A percentile compares a stretch with the other conserved stretches of the same genome.
Conservation (phyloP, 345 rosid genomes). For the Barbarea vulgaris region DNA sequence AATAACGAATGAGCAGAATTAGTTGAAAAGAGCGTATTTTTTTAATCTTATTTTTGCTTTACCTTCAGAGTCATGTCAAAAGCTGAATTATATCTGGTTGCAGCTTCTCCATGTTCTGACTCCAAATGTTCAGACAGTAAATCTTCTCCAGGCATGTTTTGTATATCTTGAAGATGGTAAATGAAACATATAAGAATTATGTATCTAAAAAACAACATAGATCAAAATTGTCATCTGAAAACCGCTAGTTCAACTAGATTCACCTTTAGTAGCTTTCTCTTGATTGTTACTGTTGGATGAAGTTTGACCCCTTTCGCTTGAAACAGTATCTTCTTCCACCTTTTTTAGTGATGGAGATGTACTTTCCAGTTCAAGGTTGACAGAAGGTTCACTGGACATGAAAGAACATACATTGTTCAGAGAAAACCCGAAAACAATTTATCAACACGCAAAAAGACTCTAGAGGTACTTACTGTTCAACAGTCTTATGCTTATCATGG, state of each 20-base stretch:
- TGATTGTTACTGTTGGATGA: too few relatives aligned
- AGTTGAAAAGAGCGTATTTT: too few relatives aligned
- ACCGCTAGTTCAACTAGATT: constrained; percentile 8
- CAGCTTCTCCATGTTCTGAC: neutral
- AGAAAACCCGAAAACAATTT: too few relatives aligned
- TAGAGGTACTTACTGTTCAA: too few relatives aligned
- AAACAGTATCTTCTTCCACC: neutral
- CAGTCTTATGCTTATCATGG: neutral
- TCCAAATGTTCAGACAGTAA: too few relatives aligned
- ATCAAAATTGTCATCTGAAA: neutral
- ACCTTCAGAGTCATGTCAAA: constrained; percentile 27
- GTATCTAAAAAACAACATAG: too few relatives aligned
- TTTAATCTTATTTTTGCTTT: neutral
- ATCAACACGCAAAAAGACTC: too few relatives aligned
- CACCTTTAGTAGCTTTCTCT: too few relatives aligned
- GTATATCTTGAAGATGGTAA: neutral
- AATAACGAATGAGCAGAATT: neutral
- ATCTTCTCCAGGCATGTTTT: constrained; percentile 12
- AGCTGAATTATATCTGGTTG: constrained; percentile 6
- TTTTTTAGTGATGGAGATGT: neutral
- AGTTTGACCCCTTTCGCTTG: too few relatives aligned
- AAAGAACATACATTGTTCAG: too few relatives aligned
- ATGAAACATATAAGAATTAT: neutral
- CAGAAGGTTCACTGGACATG: too few relatives aligned
- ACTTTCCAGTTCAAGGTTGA: neutral